Percentiles rank a stretch among this genome's conserved stretches.
These are phyloP conservation scores for Phytophthora podocarpi DNA, from an alignment of 352 stramenopile species.

Conservation along the genomic window DNA sequence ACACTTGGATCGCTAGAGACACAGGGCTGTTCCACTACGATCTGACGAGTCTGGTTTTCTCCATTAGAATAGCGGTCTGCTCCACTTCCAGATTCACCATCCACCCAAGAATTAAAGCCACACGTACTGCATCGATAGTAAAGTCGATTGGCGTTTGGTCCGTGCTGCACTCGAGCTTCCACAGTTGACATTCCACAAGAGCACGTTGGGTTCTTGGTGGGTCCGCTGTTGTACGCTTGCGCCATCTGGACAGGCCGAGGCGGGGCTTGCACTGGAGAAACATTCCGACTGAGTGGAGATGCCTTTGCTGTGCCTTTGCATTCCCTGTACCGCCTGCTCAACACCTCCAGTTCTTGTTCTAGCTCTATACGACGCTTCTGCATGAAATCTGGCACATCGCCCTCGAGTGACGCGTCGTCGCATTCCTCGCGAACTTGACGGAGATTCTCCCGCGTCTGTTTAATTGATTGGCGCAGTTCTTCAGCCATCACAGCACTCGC, in stretches of 20 bases:
- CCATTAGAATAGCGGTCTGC: slow-evolving; percentile 5
- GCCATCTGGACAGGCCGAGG: slow-evolving; percentile 3
- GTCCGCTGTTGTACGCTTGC: slow-evolving; percentile 9
- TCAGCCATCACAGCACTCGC: slow-evolving; percentile 25
- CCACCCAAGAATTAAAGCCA: slow-evolving; percentile 78
- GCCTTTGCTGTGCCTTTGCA: slow-evolving; percentile 40
- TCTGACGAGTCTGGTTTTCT: slow-evolving; percentile 10
- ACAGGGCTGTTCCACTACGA: slow-evolving; percentile 36
- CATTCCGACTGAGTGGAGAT: slow-evolving; percentile 21
- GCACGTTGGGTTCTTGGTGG: slow-evolving; percentile 41
- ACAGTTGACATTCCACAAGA: slow-evolving; percentile 68
- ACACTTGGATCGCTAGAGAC: slow-evolving; percentile 57
- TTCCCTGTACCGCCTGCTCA: slow-evolving; percentile 70
- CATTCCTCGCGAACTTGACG: slow-evolving; percentile 77
- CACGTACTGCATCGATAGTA: slow-evolving; percentile 81
- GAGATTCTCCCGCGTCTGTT: slow-evolving; percentile 64
- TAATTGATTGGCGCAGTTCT: slow-evolving; percentile 55
- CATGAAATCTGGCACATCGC: slow-evolving; percentile 64
- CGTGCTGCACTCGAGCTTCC: slow-evolving; percentile 67
- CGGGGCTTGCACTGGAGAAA: slow-evolving; percentile 14
- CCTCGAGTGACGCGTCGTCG: slow-evolving; percentile 83
- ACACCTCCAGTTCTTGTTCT: slow-evolving; percentile 60
- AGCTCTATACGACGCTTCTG: slow-evolving; percentile 49
- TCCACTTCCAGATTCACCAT: slow-evolving; percentile 28
- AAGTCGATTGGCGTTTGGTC: slow-evolving; percentile 60